Percentiles rank a stretch among this genome's conserved stretches.
These are phyloP conservation scores for Tricharina praecox DNA, from an alignment of 495 filamentous ascomycete species.

Conservation along the genomic window DNA sequence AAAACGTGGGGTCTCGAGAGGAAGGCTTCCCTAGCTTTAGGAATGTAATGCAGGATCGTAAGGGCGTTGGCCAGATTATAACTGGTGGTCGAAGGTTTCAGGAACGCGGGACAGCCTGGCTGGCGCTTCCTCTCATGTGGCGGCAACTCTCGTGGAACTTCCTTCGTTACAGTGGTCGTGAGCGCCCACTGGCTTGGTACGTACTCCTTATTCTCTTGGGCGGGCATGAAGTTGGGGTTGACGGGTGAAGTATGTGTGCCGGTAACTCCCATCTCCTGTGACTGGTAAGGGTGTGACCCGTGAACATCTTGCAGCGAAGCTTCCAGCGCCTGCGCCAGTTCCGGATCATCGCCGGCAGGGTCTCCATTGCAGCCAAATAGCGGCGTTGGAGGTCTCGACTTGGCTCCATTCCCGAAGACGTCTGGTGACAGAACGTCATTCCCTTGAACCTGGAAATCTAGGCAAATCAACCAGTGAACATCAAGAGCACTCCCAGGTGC, in stretches of 20 bases:
- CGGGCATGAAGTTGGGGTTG: constrained; percentile 48
- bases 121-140: constrained; percentile 44
- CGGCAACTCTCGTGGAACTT: constrained; percentile 44
- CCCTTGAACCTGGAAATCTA: constrained; percentile 24
- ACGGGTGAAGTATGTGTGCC: constrained; percentile 23
- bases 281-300: too few species aligned
- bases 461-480: neutral
- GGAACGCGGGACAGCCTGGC: constrained; percentile 46
- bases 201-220: constrained; percentile 44
- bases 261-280: constrained; percentile 47
- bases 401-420: too few species aligned
- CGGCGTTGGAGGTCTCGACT: constrained; percentile 24
- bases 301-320: constrained; percentile 28
- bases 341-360: constrained; percentile 7
- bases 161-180: constrained; percentile 41
- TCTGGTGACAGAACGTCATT: constrained; percentile 14
- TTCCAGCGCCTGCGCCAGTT: constrained; percentile 32
- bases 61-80: constrained; percentile 51
- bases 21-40: constrained; percentile 58
- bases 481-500: neutral
- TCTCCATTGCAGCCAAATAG: constrained; percentile 14
- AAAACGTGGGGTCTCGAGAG: constrained; percentile 35
- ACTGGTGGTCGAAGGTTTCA: constrained; percentile 44
- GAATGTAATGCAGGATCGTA: constrained; percentile 71
- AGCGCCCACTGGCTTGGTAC: constrained; percentile 63